A percentile compares a stretch with the other conserved stretches of the same genome.
Evolutionary conservation across 805 yeast species (phyloP).

Genomic region (Ogataea dorogensis): DNA sequence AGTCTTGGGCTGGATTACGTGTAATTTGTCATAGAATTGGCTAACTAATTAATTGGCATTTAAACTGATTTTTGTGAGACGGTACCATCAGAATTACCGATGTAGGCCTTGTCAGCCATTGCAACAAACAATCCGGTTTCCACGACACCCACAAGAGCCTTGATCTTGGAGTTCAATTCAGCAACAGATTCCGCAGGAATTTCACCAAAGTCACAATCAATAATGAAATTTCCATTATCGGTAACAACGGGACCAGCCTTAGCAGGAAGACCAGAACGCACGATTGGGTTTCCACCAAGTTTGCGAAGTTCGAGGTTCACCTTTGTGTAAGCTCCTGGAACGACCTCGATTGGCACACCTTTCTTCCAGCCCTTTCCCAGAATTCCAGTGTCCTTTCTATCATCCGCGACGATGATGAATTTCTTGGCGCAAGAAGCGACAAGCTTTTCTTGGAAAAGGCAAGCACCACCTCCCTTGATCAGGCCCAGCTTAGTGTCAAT

Average conservation of each 20-base stretch:
- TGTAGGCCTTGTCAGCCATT: constrained; percentile 77
- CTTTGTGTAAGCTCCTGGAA: constrained; percentile 81
- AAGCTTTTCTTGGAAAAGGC: constrained; percentile 92
- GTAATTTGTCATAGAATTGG: constrained; percentile 37
- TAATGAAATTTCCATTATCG: constrained; percentile 89
- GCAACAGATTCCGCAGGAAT: constrained; percentile 48
- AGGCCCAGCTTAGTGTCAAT: constrained; percentile 78
- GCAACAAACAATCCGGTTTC: constrained; percentile 88
- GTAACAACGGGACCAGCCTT: constrained; percentile 98
- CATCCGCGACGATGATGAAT: constrained; percentile 90
- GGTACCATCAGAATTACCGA: constrained; percentile 80
- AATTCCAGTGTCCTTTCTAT: constrained; percentile 69
- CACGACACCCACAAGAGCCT: constrained; percentile 84
- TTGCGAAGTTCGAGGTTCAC: constrained; percentile 60
- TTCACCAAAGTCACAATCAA: constrained; percentile 90
- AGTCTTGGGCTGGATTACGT: constrained; percentile 82
- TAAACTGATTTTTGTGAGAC: constrained; percentile 37
- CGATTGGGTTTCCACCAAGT: constrained; percentile 63
- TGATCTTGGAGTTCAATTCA: constrained; percentile 62
- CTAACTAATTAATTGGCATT: constrained; percentile 9
- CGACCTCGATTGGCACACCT: constrained; percentile 95
- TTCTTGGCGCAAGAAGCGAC: constrained; percentile 78
- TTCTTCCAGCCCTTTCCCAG: constrained; percentile 82
- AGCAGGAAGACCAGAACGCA: constrained; percentile 85
- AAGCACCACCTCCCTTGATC: constrained; percentile 99